Evolutionary conservation across 306 rosid species (phyloP), one percentile per base, ranked within the genome.

Genomic region (Prosopis cineraria): DNA sequence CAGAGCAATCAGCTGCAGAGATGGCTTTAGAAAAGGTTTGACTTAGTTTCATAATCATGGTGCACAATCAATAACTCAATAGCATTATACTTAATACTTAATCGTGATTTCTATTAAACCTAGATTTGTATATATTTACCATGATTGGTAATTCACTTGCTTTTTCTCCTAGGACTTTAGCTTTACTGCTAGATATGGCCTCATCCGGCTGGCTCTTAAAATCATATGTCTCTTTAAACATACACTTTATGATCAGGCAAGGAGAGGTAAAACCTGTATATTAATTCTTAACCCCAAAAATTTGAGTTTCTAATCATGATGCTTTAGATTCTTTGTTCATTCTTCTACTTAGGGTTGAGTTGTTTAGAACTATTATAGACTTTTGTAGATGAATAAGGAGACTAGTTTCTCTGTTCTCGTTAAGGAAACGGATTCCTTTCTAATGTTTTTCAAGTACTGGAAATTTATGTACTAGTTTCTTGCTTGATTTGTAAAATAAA

Each of bases 1-100:
- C 98, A 30, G 98, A 95, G 84, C 98, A 92, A 81, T 86, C 93
- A 73, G 98, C 98, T 6, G 92, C 98, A 19, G 87, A 91, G 80
- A 81, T 95, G 80, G 98, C 98, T 74, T 55, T 95, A 48, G 87
- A 88, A 82, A 86, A 92, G 98, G 98, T 93, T 75, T 77, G 55
- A 68, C 76, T 63, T 77, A 16, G 55, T 74, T 82, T 33, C 74
- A 41, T 41, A 27, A 37, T 63, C 66, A 70, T 55, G 34, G 24
- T 59, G 73, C 66, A 70, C 24, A 52, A 20, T n/a, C 43, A 66
- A 66, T 11, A 10, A n/a, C 31, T 20, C 45, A 36, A 4, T 3
- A 36, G 29, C 29, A 66, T 16, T 44, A 25, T 77, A 20, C 65
- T 76, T 47, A 59, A 64, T 56, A 30, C 39, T 66, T 29, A 5